Base-by-base conservation (phyloP, 2,329 filamentous ascomycete species). In the Monosporascus ibericus region DNA sequence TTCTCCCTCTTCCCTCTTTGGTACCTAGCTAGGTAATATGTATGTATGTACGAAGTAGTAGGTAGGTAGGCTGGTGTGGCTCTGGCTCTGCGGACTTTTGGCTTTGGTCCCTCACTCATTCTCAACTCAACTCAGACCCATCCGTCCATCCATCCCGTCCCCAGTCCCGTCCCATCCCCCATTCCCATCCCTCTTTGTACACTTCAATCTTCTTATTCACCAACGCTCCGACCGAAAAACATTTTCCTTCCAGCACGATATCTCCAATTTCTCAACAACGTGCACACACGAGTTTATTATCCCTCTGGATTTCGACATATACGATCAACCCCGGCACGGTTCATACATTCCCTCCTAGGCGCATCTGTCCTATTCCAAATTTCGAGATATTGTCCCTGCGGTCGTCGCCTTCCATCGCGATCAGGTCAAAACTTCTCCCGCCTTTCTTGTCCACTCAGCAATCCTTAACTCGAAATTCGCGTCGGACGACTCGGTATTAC, bases 341-440 rank as follows among this genome's bases (percentile, higher is more conserved):
- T n/a, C 50, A 51, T 24, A 17, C 38, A 27, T 40, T 46, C 48
- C 47, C 25, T 34, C 50, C 42, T 58, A 61, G 60, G 64, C 64
- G 63, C 63, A 66, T 65, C 58, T 48, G 57, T 58, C 52, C 52
- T 27, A 24, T 39, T 52, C 48, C 46, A 61, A 58, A 55, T 39
- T 52, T 53, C 52, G 53, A 14, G 30, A 57, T 56, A 51, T 51
- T 54, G 50, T 58, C 57, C 44, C 38, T 56, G 47, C 54, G 51
- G 54, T 60, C 53, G 49, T 56, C 58, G 59, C 59, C 54, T 53
- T 53, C 48, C 53, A 58, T 58, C 59, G 60, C 62, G 60, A 62
- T 52, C 57, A 51, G 51, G 39, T 49, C 51, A 42, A 27, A 54
- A 53, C 47, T 50, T 48, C 38, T 52, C 48, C 50, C 44, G 54